Evolutionary conservation across 108 stramenopile genomes (phyloP).

Genomic region (Nitzschia sp.): DNA sequence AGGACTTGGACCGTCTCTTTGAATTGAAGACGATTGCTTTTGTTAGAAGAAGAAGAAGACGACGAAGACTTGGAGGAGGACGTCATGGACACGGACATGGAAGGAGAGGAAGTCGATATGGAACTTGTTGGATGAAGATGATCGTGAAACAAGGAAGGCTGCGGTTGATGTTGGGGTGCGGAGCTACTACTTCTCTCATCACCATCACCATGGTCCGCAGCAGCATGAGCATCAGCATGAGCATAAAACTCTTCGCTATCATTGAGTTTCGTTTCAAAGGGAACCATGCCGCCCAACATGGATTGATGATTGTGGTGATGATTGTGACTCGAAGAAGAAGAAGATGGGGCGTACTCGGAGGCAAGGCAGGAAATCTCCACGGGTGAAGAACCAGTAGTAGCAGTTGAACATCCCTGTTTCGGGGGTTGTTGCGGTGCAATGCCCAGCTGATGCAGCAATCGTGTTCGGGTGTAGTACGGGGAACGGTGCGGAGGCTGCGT

Average conservation of each 20-base stretch:
- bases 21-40: slow-evolving; percentile 11
- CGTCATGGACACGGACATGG: not conserved
- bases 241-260: no score
- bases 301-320: not conserved
- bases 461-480: slow-evolving; percentile 5
- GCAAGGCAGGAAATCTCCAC: not conserved
- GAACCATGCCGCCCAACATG: not conserved
- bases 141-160: not conserved
- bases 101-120: not conserved
- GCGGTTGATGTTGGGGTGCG: no score
- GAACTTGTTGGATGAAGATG: not conserved
- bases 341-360: not conserved
- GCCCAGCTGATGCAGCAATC: slow-evolving; percentile 16
- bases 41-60: not conserved
- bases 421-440: not conserved
- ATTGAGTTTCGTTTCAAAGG: not conserved
- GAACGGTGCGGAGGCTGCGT: not conserved
- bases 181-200: no score
- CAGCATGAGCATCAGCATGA: no score
- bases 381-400: not conserved
- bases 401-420: not conserved
- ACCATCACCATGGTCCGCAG: no score
- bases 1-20: slow-evolving; percentile 33
- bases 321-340: not conserved
- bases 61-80: not conserved